Base-by-base conservation (phyloP, 2,329 filamentous ascomycete genomes). In the Phialophora verrucosa region DNA sequence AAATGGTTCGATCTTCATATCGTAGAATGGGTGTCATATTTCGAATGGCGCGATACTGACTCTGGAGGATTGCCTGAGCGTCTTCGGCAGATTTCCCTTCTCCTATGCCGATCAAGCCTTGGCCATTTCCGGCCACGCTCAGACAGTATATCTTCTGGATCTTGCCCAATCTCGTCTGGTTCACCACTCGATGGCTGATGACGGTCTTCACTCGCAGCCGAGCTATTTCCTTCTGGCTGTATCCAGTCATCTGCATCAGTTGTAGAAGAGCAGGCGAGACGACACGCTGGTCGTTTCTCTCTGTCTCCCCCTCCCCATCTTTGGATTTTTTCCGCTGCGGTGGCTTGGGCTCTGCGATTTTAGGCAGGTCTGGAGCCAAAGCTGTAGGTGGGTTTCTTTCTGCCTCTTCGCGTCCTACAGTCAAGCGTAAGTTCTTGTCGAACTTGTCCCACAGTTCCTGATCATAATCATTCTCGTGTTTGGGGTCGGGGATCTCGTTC, bases 141-240 rank as follows among this genome's bases (percentile, higher is more conserved):
- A 98, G 81, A 73, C 88, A 84, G 74, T 94, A 96, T 49, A 84
- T 74, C 78, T 90, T 91, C 72, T 85, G 85, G 66, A 99, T 90
- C 84, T 98, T 99, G 76, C 95, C 95, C 80, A 99, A 88, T 82
- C 94, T 91, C 25, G 95, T 98, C 84, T 98, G 94, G 81, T 99
- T 98, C 71, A 87, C 83, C 66, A 99, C 95, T 49, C 80, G 79
- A 75, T 94, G 91, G 4, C 76, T 75, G 55, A 96, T 90, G 55
- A 99, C 81, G 56, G 85, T 83, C 84, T 96, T 97, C 70, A 86
- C 81, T 65, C 86, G 83, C 66, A 96, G 78, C 1, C 72, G 74
- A 27, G 74, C 73, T 59, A 90, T 80, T 66, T 85, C 75, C 1
- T 78, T 69, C 64, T 78, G 75, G 20, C 75, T 76, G 75, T 86